phyloP scores from a whole-genome alignment of 108 stramenopile species.

The Heterococcus sp. region DNA sequence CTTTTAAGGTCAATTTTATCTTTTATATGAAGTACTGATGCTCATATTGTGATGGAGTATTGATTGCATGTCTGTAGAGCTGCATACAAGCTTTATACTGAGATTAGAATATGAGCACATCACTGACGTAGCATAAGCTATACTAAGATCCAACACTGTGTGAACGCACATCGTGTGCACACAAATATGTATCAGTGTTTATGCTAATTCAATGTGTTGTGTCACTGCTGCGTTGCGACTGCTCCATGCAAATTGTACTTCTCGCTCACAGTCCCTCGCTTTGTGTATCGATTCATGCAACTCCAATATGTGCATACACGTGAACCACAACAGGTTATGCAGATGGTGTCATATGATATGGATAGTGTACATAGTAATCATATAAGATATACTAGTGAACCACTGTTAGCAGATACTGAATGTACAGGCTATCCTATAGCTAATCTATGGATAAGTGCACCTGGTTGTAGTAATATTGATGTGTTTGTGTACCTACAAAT shows the following conservation, averaged over 20 bases:
- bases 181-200: too few relatives aligned
- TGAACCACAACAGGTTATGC: not conserved
- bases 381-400: slow-evolving; percentile 18
- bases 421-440: slow-evolving; percentile 23
- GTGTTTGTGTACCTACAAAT: slow-evolving; percentile 38
- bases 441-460: slow-evolving; percentile 25
- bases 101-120: too few relatives aligned
- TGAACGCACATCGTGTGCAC: too few relatives aligned
- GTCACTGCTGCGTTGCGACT: not conserved
- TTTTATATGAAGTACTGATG: not conserved
- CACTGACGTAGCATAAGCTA: too few relatives aligned
- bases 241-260: not conserved
- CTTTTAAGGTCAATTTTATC: not conserved
- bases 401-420: slow-evolving; percentile 19
- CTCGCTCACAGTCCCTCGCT: not conserved
- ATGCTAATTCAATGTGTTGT: not conserved
- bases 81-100: too few relatives aligned
- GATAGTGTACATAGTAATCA: slow-evolving; percentile 28
- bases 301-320: too few relatives aligned
- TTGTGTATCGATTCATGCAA: too few relatives aligned
- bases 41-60: not conserved
- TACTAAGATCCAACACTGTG: too few relatives aligned
- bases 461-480: slow-evolving; percentile 14
- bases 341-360: slow-evolving; percentile 2
- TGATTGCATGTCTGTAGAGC: too few relatives aligned